Evolutionary conservation across 2,329 filamentous ascomycete species (phyloP).

Genomic region (Aspergillus luchuensis): DNA sequence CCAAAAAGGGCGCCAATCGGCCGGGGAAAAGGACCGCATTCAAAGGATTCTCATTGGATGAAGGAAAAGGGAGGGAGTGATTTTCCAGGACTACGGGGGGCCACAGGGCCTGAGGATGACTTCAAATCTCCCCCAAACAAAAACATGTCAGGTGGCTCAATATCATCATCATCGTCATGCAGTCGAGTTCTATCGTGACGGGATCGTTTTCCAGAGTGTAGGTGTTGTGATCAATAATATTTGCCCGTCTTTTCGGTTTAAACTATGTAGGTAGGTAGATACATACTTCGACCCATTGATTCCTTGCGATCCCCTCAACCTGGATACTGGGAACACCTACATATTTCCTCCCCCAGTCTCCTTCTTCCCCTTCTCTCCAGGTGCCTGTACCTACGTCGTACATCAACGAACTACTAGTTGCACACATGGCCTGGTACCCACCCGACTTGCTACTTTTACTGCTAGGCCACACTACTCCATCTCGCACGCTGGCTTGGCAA

Average conservation of each 20-base stretch:
- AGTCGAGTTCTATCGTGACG: neutral
- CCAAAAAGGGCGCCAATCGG: constrained; percentile 8
- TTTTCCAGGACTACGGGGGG: neutral
- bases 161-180: neutral
- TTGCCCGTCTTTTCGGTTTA: neutral
- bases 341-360: neutral
- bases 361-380: no score
- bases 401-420: neutral
- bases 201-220: neutral
- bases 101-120: no score
- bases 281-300: neutral
- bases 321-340: neutral
- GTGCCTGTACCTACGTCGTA: neutral
- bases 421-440: constrained; percentile 1
- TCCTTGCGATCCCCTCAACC: neutral
- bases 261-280: neutral
- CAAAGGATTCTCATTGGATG: neutral
- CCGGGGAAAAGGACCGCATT: constrained; percentile 6
- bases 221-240: neutral
- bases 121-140: no score
- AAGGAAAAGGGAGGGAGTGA: neutral
- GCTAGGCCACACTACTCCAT: neutral
- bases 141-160: neutral
- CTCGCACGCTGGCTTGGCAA: neutral
- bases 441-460: neutral